Evolutionary conservation across 2,329 filamentous ascomycete genomes (phyloP).

Genomic region (Fusarium veterinarium): DNA sequence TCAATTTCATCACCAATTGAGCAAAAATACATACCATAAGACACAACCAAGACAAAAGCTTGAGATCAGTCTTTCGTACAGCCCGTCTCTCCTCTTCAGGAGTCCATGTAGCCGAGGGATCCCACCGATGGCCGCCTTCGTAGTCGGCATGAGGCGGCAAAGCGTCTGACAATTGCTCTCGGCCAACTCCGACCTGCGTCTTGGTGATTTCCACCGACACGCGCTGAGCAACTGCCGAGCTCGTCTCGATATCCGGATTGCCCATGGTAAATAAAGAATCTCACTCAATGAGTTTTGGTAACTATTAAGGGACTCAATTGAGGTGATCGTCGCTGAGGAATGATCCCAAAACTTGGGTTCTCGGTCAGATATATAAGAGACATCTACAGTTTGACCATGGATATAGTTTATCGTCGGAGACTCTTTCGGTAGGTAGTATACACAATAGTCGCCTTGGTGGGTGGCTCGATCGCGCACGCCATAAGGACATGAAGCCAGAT

Average conservation of each 20-base stretch:
- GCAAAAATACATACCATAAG: conserved; percentile 50
- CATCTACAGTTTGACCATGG: conserved; percentile 20
- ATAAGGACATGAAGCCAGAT: conserved; percentile 39
- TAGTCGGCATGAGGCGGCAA: conserved; percentile 49
- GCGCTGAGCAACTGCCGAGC: conserved; percentile 40
- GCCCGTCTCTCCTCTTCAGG: conserved; percentile 66
- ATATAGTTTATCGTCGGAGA: neutral
- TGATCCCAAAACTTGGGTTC: conserved; percentile 14
- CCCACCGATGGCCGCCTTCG: conserved; percentile 57
- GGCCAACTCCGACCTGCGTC: conserved; percentile 49
- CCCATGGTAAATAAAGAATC: conserved; percentile 30
- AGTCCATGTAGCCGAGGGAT: conserved; percentile 61
- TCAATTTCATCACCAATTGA: neutral
- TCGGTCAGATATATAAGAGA: conserved; percentile 38
- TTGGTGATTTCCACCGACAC: conserved; percentile 43
- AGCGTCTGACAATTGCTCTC: conserved; percentile 50
- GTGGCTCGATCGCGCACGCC: conserved; percentile 43
- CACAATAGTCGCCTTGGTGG: conserved; percentile 3
- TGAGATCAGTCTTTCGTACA: conserved; percentile 63
- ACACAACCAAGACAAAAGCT: conserved; percentile 56
- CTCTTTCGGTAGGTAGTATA: neutral
- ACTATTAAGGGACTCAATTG: neutral
- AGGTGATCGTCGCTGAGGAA: conserved; percentile 8
- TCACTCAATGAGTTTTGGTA: neutral
- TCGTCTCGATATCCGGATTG: conserved; percentile 46